Evolutionary conservation across 345 rosid genomes (phyloP).

Genomic region (Noccaea bulbosa): DNA sequence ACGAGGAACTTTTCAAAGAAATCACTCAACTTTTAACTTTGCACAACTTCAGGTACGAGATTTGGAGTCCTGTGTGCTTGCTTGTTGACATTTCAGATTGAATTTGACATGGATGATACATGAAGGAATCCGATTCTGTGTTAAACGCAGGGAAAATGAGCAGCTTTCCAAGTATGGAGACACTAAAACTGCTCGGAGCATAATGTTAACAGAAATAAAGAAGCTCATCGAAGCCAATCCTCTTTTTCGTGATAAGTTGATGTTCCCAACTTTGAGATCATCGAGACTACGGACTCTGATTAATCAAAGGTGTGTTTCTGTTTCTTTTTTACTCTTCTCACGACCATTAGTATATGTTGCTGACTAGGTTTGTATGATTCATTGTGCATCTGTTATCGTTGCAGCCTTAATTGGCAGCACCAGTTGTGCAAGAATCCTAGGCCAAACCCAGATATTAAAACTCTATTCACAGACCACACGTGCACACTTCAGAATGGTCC

Average conservation of each 20-base stretch:
- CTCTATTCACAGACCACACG: slow-evolving; percentile 75
- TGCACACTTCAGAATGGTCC: slow-evolving; percentile 73
- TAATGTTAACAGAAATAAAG: slow-evolving; percentile 71
- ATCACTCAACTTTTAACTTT: slow-evolving; percentile 76
- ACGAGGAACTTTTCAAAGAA: slow-evolving; percentile 80
- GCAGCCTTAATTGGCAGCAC: slow-evolving; percentile 89
- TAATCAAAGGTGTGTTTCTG: slow-evolving; percentile 67
- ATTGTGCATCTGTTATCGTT: slow-evolving; percentile 33
- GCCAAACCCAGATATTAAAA: slow-evolving; percentile 80
- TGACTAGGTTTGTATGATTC: slow-evolving; percentile 10
- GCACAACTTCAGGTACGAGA: slow-evolving; percentile 69
- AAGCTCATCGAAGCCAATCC: slow-evolving; percentile 85
- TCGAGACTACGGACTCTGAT: slow-evolving; percentile 81
- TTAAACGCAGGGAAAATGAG: slow-evolving; percentile 67
- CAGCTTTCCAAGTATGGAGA: slow-evolving; percentile 88
- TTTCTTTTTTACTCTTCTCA: slow-evolving; percentile 3
- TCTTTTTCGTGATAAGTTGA: slow-evolving; percentile 73
- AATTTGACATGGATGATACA: slow-evolving; percentile 2
- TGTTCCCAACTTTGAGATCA: slow-evolving; percentile 64
- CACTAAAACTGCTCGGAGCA: slow-evolving; percentile 70
- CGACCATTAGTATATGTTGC: background rate
- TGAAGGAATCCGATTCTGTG: slow-evolving; percentile 17
- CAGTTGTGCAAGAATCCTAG: slow-evolving; percentile 87
- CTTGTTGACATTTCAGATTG: background rate
- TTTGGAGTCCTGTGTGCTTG: background rate